Evolutionary conservation across 768 basidiomycete species (phyloP).

Genomic region (Stropharia rugosoannulata): DNA sequence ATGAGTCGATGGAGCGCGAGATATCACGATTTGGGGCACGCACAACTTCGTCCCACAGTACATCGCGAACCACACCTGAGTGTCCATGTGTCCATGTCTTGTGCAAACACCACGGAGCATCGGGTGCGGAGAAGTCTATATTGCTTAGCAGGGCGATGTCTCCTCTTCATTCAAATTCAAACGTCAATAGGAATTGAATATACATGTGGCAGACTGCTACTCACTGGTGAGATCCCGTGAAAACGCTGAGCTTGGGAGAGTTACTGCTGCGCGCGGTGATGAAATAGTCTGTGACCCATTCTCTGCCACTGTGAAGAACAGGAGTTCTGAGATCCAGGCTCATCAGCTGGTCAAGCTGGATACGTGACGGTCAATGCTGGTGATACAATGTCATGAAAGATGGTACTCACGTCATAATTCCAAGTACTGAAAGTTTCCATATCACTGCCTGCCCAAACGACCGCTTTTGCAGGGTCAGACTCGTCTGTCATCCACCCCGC

Average conservation of each 20-base stretch:
- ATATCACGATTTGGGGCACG: background rate
- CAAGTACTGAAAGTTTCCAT: conserved; percentile 94
- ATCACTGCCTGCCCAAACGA: conserved; percentile 85
- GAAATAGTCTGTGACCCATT: conserved; percentile 82
- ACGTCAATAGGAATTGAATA: background rate
- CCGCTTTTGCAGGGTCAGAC: conserved; percentile 22
- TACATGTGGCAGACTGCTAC: conserved; percentile 15
- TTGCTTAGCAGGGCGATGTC: conserved; percentile 57
- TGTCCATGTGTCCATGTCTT: conserved; percentile 58
- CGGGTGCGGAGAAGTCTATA: conserved; percentile 32
- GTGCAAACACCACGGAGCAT: conserved; percentile 47
- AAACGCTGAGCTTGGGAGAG: conserved; percentile 46
- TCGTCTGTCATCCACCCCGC: conserved; percentile 58
- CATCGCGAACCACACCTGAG: conserved; percentile 52
- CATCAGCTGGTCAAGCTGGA: conserved; percentile 58
- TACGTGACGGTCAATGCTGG: background rate
- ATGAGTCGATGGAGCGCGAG: background rate
- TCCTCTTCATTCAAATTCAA: conserved; percentile 37
- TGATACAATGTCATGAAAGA: background rate
- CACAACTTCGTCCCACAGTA: conserved; percentile 58
- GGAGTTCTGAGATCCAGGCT: conserved; percentile 65
- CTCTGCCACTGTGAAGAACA: conserved; percentile 52
- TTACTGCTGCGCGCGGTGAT: conserved; percentile 48
- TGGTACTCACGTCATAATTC: conserved; percentile 59
- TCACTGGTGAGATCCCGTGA: conserved; percentile 76